Evolutionary conservation across 305 asterid species (phyloP).

Genomic region (Monarda citriodora): DNA sequence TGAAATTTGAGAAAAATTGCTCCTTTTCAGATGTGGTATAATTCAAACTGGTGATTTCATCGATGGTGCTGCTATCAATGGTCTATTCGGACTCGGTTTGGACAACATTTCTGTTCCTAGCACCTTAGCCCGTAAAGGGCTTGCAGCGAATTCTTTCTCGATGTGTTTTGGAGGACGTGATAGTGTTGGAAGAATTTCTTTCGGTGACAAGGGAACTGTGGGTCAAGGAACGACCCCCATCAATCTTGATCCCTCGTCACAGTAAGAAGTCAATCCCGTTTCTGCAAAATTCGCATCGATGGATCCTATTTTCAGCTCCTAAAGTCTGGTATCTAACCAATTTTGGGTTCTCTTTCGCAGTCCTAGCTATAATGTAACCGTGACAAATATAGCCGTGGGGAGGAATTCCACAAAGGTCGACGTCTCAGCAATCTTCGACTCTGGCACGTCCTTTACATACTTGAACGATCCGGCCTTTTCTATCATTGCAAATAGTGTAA

Average conservation of each 20-base stretch:
- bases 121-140: slow-evolving; percentile 75
- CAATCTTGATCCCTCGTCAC: slow-evolving; percentile 41
- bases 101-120: slow-evolving; percentile 78
- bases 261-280: slow-evolving; percentile 46
- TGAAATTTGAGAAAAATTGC: neutral
- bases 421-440: slow-evolving; percentile 75
- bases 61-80: slow-evolving; percentile 87
- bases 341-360: slow-evolving; percentile 38
- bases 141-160: slow-evolving; percentile 90
- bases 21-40: slow-evolving; percentile 82
- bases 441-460: slow-evolving; percentile 94
- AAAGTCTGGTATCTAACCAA: neutral
- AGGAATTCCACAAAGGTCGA: slow-evolving; percentile 42
- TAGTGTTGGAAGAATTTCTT: slow-evolving; percentile 83
- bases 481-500: slow-evolving; percentile 55
- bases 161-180: slow-evolving; percentile 83
- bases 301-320: neutral
- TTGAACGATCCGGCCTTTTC: slow-evolving; percentile 82
- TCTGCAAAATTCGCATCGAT: slow-evolving; percentile 3
- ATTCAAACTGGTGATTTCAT: slow-evolving; percentile 87
- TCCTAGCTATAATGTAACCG: slow-evolving; percentile 66
- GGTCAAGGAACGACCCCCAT: slow-evolving; percentile 72
- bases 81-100: slow-evolving; percentile 94
- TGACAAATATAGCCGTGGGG: slow-evolving; percentile 70
- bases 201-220: slow-evolving; percentile 87